Percentiles rank a stretch among this genome's conserved stretches.
phyloP scores from a whole-genome alignment of 2,329 filamentous ascomycete species.

The Domatiomyces globalis region DNA sequence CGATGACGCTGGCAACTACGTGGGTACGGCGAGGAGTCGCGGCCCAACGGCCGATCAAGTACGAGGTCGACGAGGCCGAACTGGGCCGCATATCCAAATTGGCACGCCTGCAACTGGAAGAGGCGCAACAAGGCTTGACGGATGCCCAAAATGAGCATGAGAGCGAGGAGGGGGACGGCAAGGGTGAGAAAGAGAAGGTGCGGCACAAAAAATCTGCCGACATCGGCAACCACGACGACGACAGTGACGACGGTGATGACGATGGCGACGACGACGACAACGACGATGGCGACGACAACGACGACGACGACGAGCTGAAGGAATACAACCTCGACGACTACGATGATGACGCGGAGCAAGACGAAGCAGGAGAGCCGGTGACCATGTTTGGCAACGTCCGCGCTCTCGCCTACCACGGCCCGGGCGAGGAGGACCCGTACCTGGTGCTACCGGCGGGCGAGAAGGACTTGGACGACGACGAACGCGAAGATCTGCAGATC shows the following conservation, averaged over 20 bases:
- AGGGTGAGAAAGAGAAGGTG: constrained; percentile 16
- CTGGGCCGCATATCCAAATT: constrained; percentile 61
- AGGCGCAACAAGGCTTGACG: constrained; percentile 69
- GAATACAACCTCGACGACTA: constrained; percentile 96
- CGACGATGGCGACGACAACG: constrained; percentile 36
- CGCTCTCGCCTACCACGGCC: constrained; percentile 82
- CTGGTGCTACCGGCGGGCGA: constrained; percentile 66
- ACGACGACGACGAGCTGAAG: constrained; percentile 74
- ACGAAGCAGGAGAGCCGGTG: constrained; percentile 55
- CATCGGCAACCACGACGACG: constrained; percentile 6
- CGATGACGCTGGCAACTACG: constrained; percentile 61
- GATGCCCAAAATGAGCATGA: constrained; percentile 25
- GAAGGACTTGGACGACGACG: constrained; percentile 60
- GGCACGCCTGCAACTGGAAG: constrained; percentile 69
- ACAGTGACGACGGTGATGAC: constrained; percentile 32
- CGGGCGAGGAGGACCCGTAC: constrained; percentile 90
- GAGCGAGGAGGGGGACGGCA: constrained; percentile 19
- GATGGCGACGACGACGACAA: constrained; percentile 39
- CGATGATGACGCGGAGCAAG: constrained; percentile 62
- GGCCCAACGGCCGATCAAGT: constrained; percentile 60
- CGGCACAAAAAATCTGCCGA: too few species aligned
- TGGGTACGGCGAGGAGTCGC: constrained; percentile 68
- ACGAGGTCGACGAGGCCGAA: constrained; percentile 61
- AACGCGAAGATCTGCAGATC: constrained; percentile 86
- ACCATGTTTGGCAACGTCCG: constrained; percentile 94